These are phyloP conservation scores for Claviceps pazoutovae DNA, from an alignment of 2,329 filamentous ascomycete species.

Conservation along the genomic window DNA sequence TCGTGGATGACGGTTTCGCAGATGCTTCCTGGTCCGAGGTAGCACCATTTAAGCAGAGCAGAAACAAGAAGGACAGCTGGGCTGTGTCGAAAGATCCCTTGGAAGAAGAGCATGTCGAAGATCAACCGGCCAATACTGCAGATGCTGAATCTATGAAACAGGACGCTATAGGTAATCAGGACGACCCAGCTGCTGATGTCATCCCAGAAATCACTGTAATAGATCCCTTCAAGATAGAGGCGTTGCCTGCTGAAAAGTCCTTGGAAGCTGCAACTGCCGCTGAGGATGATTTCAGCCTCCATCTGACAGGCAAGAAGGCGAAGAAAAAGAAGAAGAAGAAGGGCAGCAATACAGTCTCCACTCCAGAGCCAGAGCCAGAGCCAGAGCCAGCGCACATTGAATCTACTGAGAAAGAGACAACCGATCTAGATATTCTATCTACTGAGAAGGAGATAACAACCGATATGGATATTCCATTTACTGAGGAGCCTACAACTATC, in stretches of 20 bases:
- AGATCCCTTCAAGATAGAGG: neutral
- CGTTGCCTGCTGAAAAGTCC: neutral
- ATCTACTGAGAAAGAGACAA: neutral
- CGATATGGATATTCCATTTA: neutral
- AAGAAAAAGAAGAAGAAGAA: slow-evolving; percentile 20
- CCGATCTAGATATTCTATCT: neutral
- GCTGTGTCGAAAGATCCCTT: slow-evolving; percentile 1
- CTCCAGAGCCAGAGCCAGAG: neutral
- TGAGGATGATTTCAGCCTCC: slow-evolving; percentile 9
- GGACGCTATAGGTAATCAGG: neutral
- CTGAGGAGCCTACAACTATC: slow-evolving; percentile 2
- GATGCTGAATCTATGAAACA: neutral
- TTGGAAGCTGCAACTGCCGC: slow-evolving; percentile 3
- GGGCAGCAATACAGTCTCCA: slow-evolving; percentile 13
- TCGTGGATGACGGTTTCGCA: neutral
- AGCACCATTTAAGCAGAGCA: slow-evolving; percentile 13
- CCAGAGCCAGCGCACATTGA: slow-evolving; percentile 3
- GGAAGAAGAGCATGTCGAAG: slow-evolving; percentile 6
- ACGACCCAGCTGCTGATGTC: neutral
- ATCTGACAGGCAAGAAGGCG: slow-evolving; percentile 12
- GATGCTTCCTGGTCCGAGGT: slow-evolving; percentile 6
- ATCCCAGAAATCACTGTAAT: neutral
- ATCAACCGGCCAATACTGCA: neutral
- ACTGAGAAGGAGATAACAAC: neutral
- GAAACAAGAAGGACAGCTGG: slow-evolving; percentile 18